Percentiles rank a stretch among this genome's conserved stretches.
Conservation (phyloP, 352 stramenopile species). For the Blastocystis hominis region DNA sequence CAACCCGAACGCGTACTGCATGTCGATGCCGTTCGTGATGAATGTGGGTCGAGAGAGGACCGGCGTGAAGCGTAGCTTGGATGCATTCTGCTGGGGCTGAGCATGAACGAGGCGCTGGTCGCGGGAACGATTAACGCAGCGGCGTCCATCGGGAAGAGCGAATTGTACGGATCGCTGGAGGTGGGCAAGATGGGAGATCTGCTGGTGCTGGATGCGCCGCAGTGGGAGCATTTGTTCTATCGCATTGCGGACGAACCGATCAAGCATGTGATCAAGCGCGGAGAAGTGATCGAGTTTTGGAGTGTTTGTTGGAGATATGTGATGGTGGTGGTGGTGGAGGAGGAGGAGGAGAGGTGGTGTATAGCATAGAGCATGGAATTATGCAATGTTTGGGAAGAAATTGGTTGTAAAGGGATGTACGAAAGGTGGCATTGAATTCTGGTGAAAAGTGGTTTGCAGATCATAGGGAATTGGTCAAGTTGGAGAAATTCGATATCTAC, state of each 20-base stretch:
- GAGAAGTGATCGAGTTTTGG: conserved; percentile 53
- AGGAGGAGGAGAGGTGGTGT: no score
- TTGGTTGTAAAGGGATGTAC: no score
- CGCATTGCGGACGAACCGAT: conserved; percentile 73
- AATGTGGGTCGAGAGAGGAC: conserved; percentile 2
- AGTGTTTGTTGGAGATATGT: neutral
- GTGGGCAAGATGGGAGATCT: conserved; percentile 71
- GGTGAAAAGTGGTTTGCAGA: neutral
- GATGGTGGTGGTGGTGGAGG: no score
- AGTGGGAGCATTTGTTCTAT: conserved; percentile 76
- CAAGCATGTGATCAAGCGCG: conserved; percentile 71
- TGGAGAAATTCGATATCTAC: neutral
- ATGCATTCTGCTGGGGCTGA: conserved; percentile 73
- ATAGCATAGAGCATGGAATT: no score
- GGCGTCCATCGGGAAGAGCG: conserved; percentile 70
- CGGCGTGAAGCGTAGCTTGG: conserved; percentile 65
- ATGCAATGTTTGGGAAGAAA: no score
- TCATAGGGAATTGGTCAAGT: neutral
- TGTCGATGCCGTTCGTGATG: conserved; percentile 76
- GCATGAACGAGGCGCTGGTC: conserved; percentile 74
- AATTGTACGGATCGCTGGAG: conserved; percentile 70
- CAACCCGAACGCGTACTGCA: conserved; percentile 74
- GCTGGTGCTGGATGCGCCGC: conserved; percentile 66
- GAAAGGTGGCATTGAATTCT: neutral
- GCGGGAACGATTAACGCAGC: conserved; percentile 72